Conservation (phyloP, 768 basidiomycete species). For the Mycena venus region DNA sequence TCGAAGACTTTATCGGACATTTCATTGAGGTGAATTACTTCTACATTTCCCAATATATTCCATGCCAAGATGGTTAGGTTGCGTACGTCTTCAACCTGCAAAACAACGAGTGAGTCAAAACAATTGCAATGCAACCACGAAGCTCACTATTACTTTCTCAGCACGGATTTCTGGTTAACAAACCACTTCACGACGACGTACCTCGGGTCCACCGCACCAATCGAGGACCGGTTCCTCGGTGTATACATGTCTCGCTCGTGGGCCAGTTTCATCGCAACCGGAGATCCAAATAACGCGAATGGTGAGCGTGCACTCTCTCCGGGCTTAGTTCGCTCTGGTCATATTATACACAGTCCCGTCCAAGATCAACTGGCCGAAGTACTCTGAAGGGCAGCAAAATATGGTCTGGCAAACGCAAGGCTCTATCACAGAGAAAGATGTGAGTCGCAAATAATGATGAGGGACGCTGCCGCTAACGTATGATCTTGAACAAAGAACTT, state of each 20-base stretch:
- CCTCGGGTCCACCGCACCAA: conserved; percentile 23
- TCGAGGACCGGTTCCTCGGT: conserved; percentile 32
- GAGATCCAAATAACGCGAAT: conserved; percentile 33
- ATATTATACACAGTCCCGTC: conserved; percentile 6
- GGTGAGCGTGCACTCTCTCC: not conserved
- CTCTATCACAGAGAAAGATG: conserved; percentile 25
- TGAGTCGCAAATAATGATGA: conserved; percentile 14
- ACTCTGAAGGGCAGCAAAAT: conserved; percentile 20
- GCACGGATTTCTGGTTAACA: conserved; percentile 29
- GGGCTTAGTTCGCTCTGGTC: not conserved
- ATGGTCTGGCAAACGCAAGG: conserved; percentile 34
- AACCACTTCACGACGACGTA: conserved; percentile 34
- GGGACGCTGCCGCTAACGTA: too few relatives aligned
- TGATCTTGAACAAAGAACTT: not conserved
- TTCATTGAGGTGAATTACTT: conserved; percentile 17
- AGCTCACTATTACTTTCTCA: not conserved
- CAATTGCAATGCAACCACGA: not conserved
- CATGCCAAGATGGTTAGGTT: not conserved
- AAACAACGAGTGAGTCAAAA: conserved; percentile 26
- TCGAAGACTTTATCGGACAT: conserved; percentile 27
- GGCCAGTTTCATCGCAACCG: conserved; percentile 34
- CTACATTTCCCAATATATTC: too few relatives aligned
- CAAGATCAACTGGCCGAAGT: conserved; percentile 26
- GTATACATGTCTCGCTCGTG: conserved; percentile 29
- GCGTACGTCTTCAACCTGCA: conserved; percentile 31